Conservation (phyloP, 2,329 filamentous ascomycete species). For the Aphanocladium album region DNA sequence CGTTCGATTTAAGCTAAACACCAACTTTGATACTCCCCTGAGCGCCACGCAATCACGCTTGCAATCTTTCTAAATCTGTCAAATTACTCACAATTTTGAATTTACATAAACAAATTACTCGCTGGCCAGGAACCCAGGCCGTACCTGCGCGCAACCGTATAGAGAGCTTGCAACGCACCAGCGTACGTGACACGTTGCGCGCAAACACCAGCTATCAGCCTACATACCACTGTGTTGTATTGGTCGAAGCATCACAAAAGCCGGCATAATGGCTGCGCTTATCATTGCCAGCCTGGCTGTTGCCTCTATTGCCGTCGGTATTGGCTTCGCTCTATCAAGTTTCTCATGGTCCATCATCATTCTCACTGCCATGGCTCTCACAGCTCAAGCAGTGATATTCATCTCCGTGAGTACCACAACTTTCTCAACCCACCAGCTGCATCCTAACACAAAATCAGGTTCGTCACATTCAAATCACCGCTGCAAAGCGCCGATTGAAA, state of each 20-base stretch:
- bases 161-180: too few species aligned
- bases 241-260: background rate
- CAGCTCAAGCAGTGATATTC: constrained; percentile 23
- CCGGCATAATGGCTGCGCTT: background rate
- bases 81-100: background rate
- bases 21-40: background rate
- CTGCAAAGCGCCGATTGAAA: constrained; percentile 16
- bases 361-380: constrained; percentile 17
- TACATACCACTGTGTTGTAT: background rate
- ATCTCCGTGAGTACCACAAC: constrained; percentile 24
- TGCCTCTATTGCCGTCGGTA: background rate
- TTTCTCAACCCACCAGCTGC: too few species aligned
- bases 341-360: constrained; percentile 13
- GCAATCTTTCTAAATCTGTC: too few species aligned
- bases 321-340: constrained; percentile 2
- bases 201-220: background rate
- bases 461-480: constrained; percentile 26
- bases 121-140: too few species aligned
- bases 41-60: background rate
- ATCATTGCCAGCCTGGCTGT: background rate
- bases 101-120: background rate
- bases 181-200: constrained; percentile 1
- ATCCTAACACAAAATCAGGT: constrained; percentile 19
- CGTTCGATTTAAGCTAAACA: background rate
- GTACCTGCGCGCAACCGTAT: too few species aligned